These are phyloP conservation scores for Daldinia loculata DNA, from an alignment of 495 filamentous ascomycete species.

Conservation along the genomic window DNA sequence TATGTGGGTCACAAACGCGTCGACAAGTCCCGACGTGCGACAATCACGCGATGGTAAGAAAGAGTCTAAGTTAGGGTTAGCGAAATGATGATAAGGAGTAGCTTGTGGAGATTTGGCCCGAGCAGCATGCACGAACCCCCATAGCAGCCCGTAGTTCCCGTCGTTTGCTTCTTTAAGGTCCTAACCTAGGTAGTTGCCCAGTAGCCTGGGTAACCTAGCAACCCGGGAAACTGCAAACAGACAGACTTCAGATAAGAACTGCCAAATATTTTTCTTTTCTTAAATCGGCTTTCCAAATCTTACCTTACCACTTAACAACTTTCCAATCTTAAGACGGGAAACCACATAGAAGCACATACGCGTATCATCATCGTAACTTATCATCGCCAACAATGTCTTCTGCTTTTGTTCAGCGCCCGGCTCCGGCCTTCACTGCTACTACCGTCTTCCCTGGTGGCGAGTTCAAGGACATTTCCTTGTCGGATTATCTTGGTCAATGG, in stretches of 20 bases:
- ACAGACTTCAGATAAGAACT: constrained; percentile 20
- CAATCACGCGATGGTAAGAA: constrained; percentile 36
- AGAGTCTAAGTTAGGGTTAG: constrained; percentile 26
- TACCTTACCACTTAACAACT: not conserved
- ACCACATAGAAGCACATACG: not conserved
- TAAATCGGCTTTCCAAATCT: not conserved
- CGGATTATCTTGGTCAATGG: constrained; percentile 47
- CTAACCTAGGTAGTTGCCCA: constrained; percentile 3
- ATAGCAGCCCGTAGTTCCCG: constrained; percentile 10
- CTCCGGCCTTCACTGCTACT: constrained; percentile 59
- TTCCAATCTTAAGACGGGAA: not conserved
- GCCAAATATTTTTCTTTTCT: not conserved
- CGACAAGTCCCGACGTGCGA: constrained; percentile 16
- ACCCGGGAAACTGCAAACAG: not conserved
- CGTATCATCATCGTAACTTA: not conserved
- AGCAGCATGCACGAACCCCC: not conserved
- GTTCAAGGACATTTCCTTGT: constrained; percentile 56
- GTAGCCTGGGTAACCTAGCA: too few relatives aligned
- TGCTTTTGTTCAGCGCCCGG: constrained; percentile 62
- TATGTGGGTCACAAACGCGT: constrained; percentile 16
- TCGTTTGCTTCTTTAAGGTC: constrained; percentile 14
- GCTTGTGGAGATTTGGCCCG: constrained; percentile 8
- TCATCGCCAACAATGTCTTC: constrained; percentile 38
- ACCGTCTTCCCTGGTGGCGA: constrained; percentile 56
- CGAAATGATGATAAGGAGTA: constrained; percentile 33